Percentiles rank a stretch among this genome's conserved stretches.
These are phyloP conservation scores for Mortierella sp. DNA, from an alignment of 371 early-diverging fungal genomes.

Conservation along the genomic window DNA sequence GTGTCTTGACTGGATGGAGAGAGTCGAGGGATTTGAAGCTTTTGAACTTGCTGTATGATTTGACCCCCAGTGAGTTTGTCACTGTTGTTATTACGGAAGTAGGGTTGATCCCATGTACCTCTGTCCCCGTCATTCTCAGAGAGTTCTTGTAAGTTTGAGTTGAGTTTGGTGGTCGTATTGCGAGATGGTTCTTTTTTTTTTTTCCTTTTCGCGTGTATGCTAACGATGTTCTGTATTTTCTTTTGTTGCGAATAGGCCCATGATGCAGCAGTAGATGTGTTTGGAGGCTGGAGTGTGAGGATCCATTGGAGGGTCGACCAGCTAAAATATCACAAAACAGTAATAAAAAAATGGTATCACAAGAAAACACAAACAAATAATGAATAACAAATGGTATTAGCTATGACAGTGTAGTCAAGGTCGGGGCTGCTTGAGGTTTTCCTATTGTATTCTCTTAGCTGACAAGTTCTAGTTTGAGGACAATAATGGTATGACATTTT, in stretches of 20 bases:
- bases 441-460: too few relatives aligned
- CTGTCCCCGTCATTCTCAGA: slow-evolving; percentile 85
- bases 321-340: background rate
- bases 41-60: slow-evolving; percentile 92
- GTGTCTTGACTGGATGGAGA: slow-evolving; percentile 75
- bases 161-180: background rate
- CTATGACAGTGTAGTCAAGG: too few relatives aligned
- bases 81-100: slow-evolving; percentile 94
- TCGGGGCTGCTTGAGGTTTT: too few relatives aligned
- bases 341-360: background rate
- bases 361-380: background rate
- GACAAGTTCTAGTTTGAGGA: too few relatives aligned
- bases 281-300: background rate
- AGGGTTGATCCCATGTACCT: slow-evolving; percentile 95
- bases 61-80: slow-evolving; percentile 95
- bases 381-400: too few relatives aligned
- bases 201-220: background rate
- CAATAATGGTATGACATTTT: too few relatives aligned
- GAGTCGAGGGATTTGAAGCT: slow-evolving; percentile 79
- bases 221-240: background rate
- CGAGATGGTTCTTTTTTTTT: background rate
- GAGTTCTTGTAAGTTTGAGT: slow-evolving; percentile 53
- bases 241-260: slow-evolving; percentile 25
- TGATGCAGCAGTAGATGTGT: slow-evolving; percentile 45
- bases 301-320: background rate